Evolutionary conservation across 1,139 yeast species (phyloP), one percentile per base, ranked within the genome.

Genomic region (Dujonia santamariae): DNA sequence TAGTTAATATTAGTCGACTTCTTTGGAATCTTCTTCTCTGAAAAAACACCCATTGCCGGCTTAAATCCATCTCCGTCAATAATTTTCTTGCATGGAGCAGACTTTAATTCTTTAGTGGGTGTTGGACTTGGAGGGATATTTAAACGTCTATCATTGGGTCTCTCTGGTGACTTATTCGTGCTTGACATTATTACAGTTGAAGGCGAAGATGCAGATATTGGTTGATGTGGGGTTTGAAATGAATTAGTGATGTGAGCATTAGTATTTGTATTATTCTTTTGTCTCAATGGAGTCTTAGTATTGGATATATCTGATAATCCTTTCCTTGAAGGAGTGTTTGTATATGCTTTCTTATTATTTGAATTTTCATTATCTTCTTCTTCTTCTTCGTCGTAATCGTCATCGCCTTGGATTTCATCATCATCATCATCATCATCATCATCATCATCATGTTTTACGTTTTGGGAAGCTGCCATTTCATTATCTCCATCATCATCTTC

Each of bases 21-120:
- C 9, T 14, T 11, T 7, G 36, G 19, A 6, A 21, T 11, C 17
- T 35, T 37, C 34, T 51, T 51, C 36, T 66, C 72, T 2, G 66
- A 59, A 39, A 69, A 69, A 1, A 67, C 59, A 1, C 75, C 75
- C 75, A 69, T 68, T 2, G 56, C 48, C 3, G 75, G 75, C 36
- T 50, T 56, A 5, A 49, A 42, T 3, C 26, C 33, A 24, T 48
- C 48, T n/a, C 37, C 45, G 21, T 43, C 43, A 7, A 39, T 30
- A 9, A 30, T 33, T 25, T 35, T 30, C 28, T 30, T 29, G 16
- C 30, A 26, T 9, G 36, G 19, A 19, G 13, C 20, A 7, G 16
- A 7, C 40, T 42, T 6, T 43, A 31, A 16, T 14, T 53, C 58
- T 44, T 63, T 63, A 29, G 52, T 53, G 1, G 75, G 75, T 3